Evolutionary conservation across 2,329 filamentous ascomycete species (phyloP).

Genomic region (Fusarium sp.): DNA sequence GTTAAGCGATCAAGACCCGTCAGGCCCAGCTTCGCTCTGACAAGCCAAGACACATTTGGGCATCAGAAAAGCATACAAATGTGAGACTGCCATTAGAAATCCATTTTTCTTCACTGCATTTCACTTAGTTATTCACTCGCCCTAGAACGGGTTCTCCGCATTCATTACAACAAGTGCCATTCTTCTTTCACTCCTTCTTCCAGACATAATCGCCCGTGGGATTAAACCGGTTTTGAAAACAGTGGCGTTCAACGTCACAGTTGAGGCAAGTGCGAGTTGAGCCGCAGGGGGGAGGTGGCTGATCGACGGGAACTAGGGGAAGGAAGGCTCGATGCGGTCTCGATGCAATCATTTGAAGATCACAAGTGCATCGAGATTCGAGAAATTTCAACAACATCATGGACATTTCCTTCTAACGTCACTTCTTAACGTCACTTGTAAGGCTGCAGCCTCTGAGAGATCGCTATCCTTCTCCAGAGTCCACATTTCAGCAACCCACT

Average conservation of each 20-base stretch:
- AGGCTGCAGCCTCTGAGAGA: conserved; percentile 26
- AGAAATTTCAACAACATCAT: conserved; percentile 11
- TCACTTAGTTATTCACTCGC: conserved; percentile 6
- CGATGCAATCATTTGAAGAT: conserved; percentile 21
- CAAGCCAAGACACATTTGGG: conserved; percentile 17
- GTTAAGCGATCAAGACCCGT: conserved; percentile 21
- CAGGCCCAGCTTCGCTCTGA: conserved; percentile 10
- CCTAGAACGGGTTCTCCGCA: conserved; percentile 5
- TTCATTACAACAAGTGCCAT: conserved; percentile 7
- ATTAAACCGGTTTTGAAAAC: conserved; percentile 35
- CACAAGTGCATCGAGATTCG: conserved; percentile 39
- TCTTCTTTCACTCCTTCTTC: conserved; percentile 14
- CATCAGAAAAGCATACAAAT: conserved; percentile 18
- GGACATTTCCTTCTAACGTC: conserved; percentile 33
- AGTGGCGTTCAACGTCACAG: conserved; percentile 41
- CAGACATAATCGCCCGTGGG: conserved; percentile 25
- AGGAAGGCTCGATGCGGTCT: conserved; percentile 3
- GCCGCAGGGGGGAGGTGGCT: conserved; percentile 28
- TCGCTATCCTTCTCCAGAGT: conserved; percentile 11
- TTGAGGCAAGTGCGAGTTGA: conserved; percentile 24
- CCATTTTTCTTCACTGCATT: conserved; percentile 11
- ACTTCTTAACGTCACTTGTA: conserved; percentile 27
- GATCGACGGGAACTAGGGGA: conserved; percentile 9
- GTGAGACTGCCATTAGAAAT: conserved; percentile 9
- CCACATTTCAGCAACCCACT: conserved; percentile 42